These are phyloP conservation scores for Agrocybe praecox DNA, from an alignment of 768 basidiomycete species.

Conservation along the genomic window DNA sequence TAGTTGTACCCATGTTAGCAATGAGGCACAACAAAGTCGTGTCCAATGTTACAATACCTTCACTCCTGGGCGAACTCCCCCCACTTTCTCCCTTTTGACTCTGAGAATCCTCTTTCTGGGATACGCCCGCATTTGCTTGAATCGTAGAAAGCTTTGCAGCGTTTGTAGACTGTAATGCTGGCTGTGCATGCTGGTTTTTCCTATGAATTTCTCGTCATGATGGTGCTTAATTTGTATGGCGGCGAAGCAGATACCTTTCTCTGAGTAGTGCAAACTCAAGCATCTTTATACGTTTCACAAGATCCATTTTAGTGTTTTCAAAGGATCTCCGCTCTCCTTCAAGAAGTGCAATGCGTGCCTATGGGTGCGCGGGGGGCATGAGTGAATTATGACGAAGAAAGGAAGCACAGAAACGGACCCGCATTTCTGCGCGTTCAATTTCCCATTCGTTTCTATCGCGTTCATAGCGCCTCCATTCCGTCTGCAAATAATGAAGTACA, in stretches of 20 bases:
- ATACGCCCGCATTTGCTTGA: constrained; percentile 53
- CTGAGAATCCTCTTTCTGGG: constrained; percentile 71
- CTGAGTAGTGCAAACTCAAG: constrained; percentile 95
- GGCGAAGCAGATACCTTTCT: constrained; percentile 73
- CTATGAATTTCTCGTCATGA: constrained; percentile 42
- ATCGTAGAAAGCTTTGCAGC: constrained; percentile 67
- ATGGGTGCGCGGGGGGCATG: constrained; percentile 21
- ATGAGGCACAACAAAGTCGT: constrained; percentile 3
- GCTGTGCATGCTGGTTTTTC: constrained; percentile 77
- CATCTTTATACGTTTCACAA: constrained; percentile 98
- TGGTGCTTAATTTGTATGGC: constrained; percentile 7
- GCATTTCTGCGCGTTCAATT: constrained; percentile 99
- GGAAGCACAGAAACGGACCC: constrained; percentile 57
- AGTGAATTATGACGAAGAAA: constrained; percentile 23
- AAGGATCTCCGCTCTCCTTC: constrained; percentile 97
- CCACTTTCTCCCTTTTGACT: constrained; percentile 82
- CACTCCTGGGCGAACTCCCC: constrained; percentile 83
- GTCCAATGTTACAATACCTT: constrained; percentile 48
- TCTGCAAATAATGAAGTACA: constrained; percentile 96
- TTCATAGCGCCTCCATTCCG: constrained; percentile 97
- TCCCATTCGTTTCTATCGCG: constrained; percentile 99
- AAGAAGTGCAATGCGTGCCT: constrained; percentile 96
- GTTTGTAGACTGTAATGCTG: constrained; percentile 56
- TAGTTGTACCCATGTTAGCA: neutral
- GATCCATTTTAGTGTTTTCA: constrained; percentile 95